A percentile compares a stretch with the other conserved stretches of the same genome.
Conservation (phyloP, 768 basidiomycete species). For the Crucibulum laeve region DNA sequence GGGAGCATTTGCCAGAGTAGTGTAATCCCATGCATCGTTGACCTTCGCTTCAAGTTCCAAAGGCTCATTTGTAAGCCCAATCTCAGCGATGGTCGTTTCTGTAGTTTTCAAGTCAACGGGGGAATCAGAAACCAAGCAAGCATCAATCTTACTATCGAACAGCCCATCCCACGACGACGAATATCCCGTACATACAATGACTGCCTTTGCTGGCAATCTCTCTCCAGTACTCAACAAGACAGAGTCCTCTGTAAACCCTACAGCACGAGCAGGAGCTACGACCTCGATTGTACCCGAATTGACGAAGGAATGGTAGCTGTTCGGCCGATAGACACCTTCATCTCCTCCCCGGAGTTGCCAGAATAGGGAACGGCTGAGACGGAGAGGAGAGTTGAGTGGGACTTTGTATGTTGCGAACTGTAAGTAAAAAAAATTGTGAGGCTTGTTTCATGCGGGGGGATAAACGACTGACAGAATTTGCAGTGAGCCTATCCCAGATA, state of each 20-base stretch:
- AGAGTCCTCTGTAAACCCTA: neutral
- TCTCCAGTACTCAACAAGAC: neutral
- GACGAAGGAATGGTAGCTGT: neutral
- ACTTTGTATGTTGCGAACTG: neutral
- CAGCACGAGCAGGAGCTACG: neutral
- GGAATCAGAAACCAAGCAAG: neutral
- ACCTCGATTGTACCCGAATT: neutral
- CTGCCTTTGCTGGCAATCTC: neutral
- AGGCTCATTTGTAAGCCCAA: neutral
- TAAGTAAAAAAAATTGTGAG: neutral
- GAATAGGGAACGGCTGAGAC: neutral
- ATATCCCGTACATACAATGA: neutral
- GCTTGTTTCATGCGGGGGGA: neutral
- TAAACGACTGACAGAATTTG: neutral
- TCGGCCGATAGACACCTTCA: neutral
- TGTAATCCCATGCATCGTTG: neutral
- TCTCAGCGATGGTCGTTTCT: neutral
- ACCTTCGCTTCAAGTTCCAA: neutral
- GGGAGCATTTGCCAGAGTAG: neutral
- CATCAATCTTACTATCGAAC: neutral
- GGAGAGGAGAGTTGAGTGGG: neutral
- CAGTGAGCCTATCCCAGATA: neutral
- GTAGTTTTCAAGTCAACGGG: neutral
- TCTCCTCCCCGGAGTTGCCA: neutral
- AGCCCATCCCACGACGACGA: neutral